phyloP scores from a whole-genome alignment of 768 basidiomycete species.

The Phanerochaete carnosa region DNA sequence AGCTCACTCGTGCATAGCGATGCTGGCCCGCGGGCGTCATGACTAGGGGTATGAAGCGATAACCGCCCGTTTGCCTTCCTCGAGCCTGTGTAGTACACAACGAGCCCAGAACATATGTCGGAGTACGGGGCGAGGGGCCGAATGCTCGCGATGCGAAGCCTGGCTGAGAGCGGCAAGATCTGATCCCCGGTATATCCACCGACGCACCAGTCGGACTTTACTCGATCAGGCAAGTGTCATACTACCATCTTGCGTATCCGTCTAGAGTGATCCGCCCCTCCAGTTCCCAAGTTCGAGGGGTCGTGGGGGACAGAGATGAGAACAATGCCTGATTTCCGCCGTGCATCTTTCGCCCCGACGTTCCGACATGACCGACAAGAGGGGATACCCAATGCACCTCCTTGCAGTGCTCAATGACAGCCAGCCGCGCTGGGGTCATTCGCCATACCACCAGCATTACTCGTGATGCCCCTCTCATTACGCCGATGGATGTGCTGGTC shows the following conservation, averaged over 20 bases:
- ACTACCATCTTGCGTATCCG: neutral
- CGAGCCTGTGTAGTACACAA: neutral
- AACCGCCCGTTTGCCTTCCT: neutral
- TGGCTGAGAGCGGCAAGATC: neutral
- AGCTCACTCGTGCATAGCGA: neutral
- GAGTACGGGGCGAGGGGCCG: neutral
- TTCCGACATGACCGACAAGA: neutral
- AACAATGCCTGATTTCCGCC: neutral
- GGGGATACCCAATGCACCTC: neutral
- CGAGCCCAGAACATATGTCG: neutral
- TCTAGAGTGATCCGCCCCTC: neutral
- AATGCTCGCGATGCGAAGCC: neutral
- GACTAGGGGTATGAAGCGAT: neutral
- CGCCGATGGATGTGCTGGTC: neutral
- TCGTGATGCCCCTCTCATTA: neutral
- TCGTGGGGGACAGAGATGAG: neutral
- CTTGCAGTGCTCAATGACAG: neutral
- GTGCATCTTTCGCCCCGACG: neutral
- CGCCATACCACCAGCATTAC: neutral
- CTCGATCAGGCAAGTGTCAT: neutral
- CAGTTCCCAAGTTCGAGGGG: neutral
- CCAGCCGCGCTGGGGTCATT: neutral
- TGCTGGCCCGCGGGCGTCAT: neutral
- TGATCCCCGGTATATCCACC: constrained; percentile 6
- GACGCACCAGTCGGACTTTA: neutral